Percentiles rank a stretch among this genome's conserved stretches.
phyloP scores from a whole-genome alignment of 225 moss, liverwort and hornwort species.

The Bryoerythrophyllum caledonicum region DNA sequence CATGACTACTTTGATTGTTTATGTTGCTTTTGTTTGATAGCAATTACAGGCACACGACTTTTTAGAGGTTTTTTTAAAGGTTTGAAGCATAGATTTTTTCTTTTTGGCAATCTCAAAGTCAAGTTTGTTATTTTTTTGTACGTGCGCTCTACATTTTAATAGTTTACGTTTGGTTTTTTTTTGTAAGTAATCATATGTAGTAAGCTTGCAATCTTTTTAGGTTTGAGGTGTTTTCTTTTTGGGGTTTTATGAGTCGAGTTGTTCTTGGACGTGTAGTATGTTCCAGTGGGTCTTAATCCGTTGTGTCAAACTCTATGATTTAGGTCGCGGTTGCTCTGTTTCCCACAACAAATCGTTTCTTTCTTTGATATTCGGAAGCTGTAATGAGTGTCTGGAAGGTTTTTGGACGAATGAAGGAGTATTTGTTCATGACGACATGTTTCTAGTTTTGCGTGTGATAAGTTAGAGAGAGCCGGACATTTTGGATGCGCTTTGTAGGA shows the following conservation, averaged over 20 bases:
- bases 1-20: no score
- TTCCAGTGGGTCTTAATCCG: no score
- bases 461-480: not conserved
- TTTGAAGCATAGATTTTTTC: no score
- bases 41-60: no score
- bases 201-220: not conserved
- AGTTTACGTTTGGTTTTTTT: not conserved
- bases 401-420: not conserved
- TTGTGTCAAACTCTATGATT: not conserved
- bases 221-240: not conserved
- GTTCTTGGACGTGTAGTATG: no score
- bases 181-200: no score
- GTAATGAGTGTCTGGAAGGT: slow-evolving; percentile 3
- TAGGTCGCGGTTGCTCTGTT: not conserved
- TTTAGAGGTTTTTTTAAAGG: no score
- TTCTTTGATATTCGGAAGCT: not conserved
- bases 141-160: not conserved
- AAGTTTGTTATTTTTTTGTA: no score
- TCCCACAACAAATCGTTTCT: not conserved
- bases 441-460: not conserved
- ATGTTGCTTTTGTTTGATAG: no score
- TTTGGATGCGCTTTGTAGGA: not conserved
- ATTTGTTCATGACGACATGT: not conserved
- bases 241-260: not conserved
- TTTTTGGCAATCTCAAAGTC: no score